Evolutionary conservation across 345 rosid species (phyloP).

Genomic region (Acer yangbiense): DNA sequence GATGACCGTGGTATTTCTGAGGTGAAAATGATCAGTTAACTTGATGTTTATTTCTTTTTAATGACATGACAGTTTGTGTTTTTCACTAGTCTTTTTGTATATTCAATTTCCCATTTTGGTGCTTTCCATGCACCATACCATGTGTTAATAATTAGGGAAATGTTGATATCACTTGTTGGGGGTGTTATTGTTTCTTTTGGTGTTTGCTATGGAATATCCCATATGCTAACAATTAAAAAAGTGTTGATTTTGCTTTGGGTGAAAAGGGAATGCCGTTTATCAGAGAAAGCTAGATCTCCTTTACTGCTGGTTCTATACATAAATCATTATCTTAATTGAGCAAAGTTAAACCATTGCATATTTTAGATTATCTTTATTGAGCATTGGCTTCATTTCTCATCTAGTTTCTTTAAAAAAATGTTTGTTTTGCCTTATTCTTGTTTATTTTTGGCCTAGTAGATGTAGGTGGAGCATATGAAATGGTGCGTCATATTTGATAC

Average conservation of each 20-base stretch:
- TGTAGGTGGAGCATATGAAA: not conserved
- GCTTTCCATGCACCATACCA: not conserved
- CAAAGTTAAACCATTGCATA: not conserved
- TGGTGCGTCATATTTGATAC: not conserved
- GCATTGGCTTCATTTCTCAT: not conserved
- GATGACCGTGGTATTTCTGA: slow-evolving; percentile 82
- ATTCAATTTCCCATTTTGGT: not conserved
- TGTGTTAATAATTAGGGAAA: not conserved
- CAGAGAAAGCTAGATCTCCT: not conserved
- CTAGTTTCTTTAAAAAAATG: not conserved
- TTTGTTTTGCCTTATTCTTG: not conserved
- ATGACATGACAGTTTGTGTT: not conserved
- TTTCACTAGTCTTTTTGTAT: not conserved
- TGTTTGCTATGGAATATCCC: not conserved
- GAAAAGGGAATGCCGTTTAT: not conserved
- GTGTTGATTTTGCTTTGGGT: not conserved
- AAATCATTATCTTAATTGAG: not conserved
- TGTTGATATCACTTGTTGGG: not conserved
- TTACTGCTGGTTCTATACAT: not conserved
- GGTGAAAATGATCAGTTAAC: slow-evolving; percentile 41
- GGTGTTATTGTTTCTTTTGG: not conserved
- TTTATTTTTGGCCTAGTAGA: not conserved
- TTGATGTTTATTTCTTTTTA: not conserved
- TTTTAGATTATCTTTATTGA: not conserved
- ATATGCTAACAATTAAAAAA: not conserved